phyloP scores from a whole-genome alignment of 495 filamentous ascomycete species.

The Hypoxylon cercidicola region DNA sequence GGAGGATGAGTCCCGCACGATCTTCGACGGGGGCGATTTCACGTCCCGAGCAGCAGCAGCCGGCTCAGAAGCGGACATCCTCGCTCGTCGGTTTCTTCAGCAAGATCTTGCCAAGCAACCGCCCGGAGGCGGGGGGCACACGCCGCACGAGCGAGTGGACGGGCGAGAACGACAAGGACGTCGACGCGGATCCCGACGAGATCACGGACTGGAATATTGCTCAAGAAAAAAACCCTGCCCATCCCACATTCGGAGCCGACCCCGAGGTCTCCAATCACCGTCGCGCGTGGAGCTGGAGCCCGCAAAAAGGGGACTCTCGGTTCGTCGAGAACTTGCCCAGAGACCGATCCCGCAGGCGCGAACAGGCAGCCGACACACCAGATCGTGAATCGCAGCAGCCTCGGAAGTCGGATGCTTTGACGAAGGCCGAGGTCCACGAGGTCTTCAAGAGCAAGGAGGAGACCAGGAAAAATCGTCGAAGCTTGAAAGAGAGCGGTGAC shows the following conservation, averaged over 20 bases:
- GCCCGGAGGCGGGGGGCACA: constrained; percentile 57
- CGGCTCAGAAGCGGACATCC: constrained; percentile 37
- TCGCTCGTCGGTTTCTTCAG: constrained; percentile 48
- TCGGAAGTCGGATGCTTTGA: constrained; percentile 20
- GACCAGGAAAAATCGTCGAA: constrained; percentile 49
- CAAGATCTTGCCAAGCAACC: constrained; percentile 54
- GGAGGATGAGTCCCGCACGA: constrained; percentile 29
- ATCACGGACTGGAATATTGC: constrained; percentile 44
- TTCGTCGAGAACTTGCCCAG: constrained; percentile 25
- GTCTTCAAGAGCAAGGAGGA: constrained; percentile 52
- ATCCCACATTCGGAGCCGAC: constrained; percentile 4
- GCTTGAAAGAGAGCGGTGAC: constrained; percentile 58
- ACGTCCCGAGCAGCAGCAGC: neutral
- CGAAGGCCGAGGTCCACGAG: constrained; percentile 32
- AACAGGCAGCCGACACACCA: constrained; percentile 31
- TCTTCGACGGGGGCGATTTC: constrained; percentile 4
- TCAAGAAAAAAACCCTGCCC: constrained; percentile 21
- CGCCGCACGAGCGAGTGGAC: constrained; percentile 37
- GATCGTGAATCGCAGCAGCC: constrained; percentile 36
- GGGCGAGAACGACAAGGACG: constrained; percentile 28
- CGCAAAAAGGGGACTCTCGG: constrained; percentile 31
- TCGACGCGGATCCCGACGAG: constrained; percentile 25
- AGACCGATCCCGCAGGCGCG: constrained; percentile 21
- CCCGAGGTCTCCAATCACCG: constrained; percentile 23
- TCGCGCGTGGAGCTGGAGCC: constrained; percentile 34